These are phyloP conservation scores for Diaporthe ampelina DNA, from an alignment of 2,329 filamentous ascomycete genomes.

Conservation along the genomic window DNA sequence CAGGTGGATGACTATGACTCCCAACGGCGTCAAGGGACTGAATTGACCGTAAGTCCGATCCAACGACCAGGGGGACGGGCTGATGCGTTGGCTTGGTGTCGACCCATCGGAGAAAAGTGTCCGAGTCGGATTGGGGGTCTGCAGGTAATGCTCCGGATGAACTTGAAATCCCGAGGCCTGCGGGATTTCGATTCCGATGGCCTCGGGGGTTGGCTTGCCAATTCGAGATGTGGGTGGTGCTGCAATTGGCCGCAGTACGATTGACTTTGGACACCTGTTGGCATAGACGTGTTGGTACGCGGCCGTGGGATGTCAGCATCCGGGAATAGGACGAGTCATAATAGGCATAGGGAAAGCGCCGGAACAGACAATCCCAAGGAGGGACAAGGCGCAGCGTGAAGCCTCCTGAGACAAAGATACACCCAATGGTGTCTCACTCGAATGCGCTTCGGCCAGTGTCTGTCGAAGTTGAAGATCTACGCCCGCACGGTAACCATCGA, in stretches of 20 bases:
- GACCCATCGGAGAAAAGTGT: slow-evolving; percentile 21
- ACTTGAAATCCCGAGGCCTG: background rate
- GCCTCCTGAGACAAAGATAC: background rate
- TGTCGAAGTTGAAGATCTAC: background rate
- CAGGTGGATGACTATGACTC: background rate
- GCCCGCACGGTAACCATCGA: background rate
- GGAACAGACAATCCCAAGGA: background rate
- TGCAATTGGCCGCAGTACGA: background rate
- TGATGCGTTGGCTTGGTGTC: background rate
- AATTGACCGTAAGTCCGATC: background rate
- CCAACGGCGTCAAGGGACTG: background rate
- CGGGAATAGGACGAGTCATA: background rate
- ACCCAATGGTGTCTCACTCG: background rate
- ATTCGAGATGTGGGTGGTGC: background rate
- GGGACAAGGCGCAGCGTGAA: background rate
- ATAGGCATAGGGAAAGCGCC: background rate
- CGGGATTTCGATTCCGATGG: background rate
- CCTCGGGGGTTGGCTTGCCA: background rate
- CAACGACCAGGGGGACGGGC: background rate
- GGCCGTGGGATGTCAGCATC: no score
- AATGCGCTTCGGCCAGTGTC: background rate
- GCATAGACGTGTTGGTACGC: background rate
- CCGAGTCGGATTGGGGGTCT: slow-evolving; percentile 13
- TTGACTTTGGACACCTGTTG: background rate
- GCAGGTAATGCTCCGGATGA: slow-evolving; percentile 5